Evolutionary conservation across 805 yeast genomes (phyloP).

Genomic region (Peterozyma toletana): DNA sequence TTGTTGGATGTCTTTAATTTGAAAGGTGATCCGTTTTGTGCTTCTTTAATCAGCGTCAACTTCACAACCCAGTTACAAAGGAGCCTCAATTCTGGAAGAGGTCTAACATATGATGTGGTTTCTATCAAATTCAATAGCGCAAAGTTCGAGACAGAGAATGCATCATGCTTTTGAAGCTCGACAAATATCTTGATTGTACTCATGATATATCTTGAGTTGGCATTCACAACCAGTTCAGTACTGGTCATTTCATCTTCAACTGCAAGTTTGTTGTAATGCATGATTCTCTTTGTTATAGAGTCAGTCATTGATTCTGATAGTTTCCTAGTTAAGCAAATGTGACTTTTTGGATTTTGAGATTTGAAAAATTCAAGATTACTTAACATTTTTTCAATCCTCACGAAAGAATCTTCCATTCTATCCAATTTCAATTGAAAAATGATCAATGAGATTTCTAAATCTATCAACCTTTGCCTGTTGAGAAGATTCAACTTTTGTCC

Average conservation of each 20-base stretch:
- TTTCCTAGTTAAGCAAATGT: neutral
- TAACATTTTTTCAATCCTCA: neutral
- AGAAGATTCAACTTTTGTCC: neutral
- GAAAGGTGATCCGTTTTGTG: no score
- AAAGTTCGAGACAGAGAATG: conserved; percentile 2
- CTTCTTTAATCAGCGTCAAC: neutral
- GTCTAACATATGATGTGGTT: conserved; percentile 7
- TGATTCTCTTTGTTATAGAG: neutral
- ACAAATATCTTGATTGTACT: conserved; percentile 6
- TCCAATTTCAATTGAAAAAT: neutral
- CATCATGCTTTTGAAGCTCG: conserved; percentile 4
- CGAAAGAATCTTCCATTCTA: neutral
- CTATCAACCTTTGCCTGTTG: neutral
- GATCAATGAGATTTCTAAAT: neutral
- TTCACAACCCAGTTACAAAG: conserved; percentile 9
- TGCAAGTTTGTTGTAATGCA: neutral
- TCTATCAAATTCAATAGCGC: conserved; percentile 13
- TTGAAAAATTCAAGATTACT: neutral
- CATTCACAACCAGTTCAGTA: neutral
- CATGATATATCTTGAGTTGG: neutral
- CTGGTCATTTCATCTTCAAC: conserved; percentile 28
- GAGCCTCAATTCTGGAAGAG: conserved; percentile 8
- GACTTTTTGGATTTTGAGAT: neutral
- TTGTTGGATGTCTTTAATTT: conserved; percentile 8
- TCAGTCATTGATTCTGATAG: neutral